A percentile compares a stretch with the other conserved stretches of the same genome.
Evolutionary conservation across 2,329 filamentous ascomycete genomes (phyloP).

Genomic region (Fusarium nygamai): DNA sequence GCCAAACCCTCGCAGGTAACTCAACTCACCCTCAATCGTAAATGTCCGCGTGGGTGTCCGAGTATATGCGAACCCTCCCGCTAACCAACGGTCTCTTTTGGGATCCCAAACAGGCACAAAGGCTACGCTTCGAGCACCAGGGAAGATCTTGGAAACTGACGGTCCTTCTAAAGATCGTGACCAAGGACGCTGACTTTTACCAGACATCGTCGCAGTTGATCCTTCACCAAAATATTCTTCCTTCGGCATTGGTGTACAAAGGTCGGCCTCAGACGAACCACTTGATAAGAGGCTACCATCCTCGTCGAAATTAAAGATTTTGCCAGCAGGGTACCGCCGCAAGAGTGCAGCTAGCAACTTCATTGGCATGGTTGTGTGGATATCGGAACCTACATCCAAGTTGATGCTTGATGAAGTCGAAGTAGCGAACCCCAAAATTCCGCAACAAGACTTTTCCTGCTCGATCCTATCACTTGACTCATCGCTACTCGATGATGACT

Average conservation of each 20-base stretch:
- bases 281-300: slow-evolving; percentile 48
- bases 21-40: slow-evolving; percentile 58
- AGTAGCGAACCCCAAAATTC: slow-evolving; percentile 53
- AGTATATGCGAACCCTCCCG: slow-evolving; percentile 62
- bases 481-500: slow-evolving; percentile 41
- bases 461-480: slow-evolving; percentile 26
- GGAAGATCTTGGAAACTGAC: slow-evolving; percentile 49
- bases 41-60: slow-evolving; percentile 55
- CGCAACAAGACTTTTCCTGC: slow-evolving; percentile 38
- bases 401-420: slow-evolving; percentile 47
- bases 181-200: background rate
- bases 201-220: background rate
- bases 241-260: background rate
- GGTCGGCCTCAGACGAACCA: slow-evolving; percentile 46
- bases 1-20: slow-evolving; percentile 61
- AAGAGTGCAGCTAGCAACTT: slow-evolving; percentile 53
- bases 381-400: slow-evolving; percentile 26
- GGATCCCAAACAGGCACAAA: slow-evolving; percentile 61
- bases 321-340: slow-evolving; percentile 57
- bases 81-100: slow-evolving; percentile 57
- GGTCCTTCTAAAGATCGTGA: slow-evolving; percentile 11
- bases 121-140: slow-evolving; percentile 56
- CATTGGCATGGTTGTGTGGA: slow-evolving; percentile 48
- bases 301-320: slow-evolving; percentile 57
- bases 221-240: background rate